These are phyloP conservation scores for Neurospora africana DNA, from an alignment of 495 filamentous ascomycete species.

Conservation along the genomic window DNA sequence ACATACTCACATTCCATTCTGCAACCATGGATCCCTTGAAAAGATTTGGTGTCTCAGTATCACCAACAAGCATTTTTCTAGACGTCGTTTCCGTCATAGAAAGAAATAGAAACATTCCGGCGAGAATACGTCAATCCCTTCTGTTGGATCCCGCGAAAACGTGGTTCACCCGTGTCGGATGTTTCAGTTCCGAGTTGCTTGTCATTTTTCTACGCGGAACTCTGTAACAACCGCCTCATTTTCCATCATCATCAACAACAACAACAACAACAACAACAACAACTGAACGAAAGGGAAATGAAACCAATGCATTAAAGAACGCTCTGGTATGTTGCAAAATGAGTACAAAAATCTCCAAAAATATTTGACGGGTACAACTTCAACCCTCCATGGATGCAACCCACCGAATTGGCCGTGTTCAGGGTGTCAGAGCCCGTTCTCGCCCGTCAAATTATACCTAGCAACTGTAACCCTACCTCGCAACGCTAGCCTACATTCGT, in stretches of 20 bases:
- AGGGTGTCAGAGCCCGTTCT: not conserved
- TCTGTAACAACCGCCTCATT: not conserved
- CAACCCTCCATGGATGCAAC: not conserved
- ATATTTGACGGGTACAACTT: not conserved
- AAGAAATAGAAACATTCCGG: not conserved
- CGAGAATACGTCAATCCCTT: not conserved
- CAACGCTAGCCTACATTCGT: not conserved
- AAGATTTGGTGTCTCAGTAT: not conserved
- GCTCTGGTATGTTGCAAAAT: too few relatives aligned
- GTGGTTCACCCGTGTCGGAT: not conserved
- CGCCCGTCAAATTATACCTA: not conserved
- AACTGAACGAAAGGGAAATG: too few relatives aligned
- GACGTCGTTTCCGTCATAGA: not conserved
- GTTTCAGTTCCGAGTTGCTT: not conserved
- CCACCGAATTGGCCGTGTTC: not conserved
- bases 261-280: too few relatives aligned
- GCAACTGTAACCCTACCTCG: not conserved
- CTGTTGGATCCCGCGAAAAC: not conserved
- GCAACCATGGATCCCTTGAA: not conserved
- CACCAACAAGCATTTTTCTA: not conserved
- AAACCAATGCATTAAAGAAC: too few relatives aligned
- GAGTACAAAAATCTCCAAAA: not conserved
- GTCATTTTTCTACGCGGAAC: not conserved
- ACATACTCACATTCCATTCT: not conserved
- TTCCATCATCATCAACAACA: too few relatives aligned